Percentiles rank a stretch among this genome's conserved stretches.
phyloP scores from a whole-genome alignment of 2,329 filamentous ascomycete species.

The Erysiphe pulchra region DNA sequence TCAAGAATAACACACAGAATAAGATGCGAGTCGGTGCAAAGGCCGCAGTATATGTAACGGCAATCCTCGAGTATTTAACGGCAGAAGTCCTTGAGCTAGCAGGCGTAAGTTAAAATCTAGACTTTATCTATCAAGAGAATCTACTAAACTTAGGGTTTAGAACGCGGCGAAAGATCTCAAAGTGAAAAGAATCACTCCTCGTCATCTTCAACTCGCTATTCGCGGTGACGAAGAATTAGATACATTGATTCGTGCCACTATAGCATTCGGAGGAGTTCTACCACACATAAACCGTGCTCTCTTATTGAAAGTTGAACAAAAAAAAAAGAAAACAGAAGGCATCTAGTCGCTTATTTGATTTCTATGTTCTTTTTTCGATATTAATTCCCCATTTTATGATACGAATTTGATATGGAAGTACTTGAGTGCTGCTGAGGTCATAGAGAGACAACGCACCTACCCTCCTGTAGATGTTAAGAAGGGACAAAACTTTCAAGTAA shows the following conservation, averaged over 20 bases:
- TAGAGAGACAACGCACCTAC: too few species aligned
- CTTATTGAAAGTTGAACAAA: slow-evolving; percentile 86
- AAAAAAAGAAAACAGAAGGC: slow-evolving; percentile 42
- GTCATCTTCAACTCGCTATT: slow-evolving; percentile 92
- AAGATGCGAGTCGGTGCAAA: slow-evolving; percentile 99
- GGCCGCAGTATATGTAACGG: slow-evolving; percentile 93
- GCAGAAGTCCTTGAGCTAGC: slow-evolving; percentile 95
- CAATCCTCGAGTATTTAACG: slow-evolving; percentile 92
- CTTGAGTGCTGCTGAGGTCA: too few species aligned
- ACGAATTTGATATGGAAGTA: too few species aligned
- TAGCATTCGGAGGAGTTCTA: slow-evolving; percentile 92
- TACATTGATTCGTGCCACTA: slow-evolving; percentile 88
- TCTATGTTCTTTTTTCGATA: too few species aligned
- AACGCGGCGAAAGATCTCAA: slow-evolving; percentile 99
- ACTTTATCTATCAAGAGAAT: neutral
- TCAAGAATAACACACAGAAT: slow-evolving; percentile 97
- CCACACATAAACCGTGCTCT: slow-evolving; percentile 97
- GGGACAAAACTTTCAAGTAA: too few species aligned
- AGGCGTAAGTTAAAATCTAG: slow-evolving; percentile 33
- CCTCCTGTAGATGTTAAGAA: too few species aligned
- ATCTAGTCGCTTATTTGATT: too few species aligned
- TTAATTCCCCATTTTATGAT: too few species aligned
- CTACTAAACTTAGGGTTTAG: slow-evolving; percentile 15
- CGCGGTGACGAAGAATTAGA: slow-evolving; percentile 96
- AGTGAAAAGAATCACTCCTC: slow-evolving; percentile 97